phyloP scores from a whole-genome alignment of 192 early-diverging fungal genomes.

The Gryganskiella cystojenkinii region DNA sequence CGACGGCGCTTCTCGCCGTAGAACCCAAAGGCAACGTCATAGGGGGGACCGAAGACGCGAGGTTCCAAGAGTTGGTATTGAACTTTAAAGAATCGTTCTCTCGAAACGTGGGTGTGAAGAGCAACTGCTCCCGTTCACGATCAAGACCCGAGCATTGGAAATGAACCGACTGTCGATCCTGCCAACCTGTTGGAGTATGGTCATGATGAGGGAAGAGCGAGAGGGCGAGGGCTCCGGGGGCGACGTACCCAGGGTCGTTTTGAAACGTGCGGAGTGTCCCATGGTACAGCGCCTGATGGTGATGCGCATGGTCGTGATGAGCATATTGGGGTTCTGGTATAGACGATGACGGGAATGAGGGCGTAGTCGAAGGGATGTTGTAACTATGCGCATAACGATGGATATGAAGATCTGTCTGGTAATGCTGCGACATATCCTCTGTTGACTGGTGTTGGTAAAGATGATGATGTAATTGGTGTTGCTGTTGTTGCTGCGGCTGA shows the following conservation, averaged over 20 bases:
- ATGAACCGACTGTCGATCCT: slow-evolving; percentile 33
- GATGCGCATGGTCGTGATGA: background rate
- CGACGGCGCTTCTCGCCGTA: too few species aligned
- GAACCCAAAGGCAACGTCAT: slow-evolving; percentile 8
- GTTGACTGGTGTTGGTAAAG: slow-evolving; percentile 23
- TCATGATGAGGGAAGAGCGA: slow-evolving; percentile 43
- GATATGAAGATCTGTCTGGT: slow-evolving; percentile 29
- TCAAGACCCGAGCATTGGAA: slow-evolving; percentile 28
- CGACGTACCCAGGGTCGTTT: slow-evolving; percentile 24
- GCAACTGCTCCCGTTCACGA: slow-evolving; percentile 26
- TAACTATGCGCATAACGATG: slow-evolving; percentile 16
- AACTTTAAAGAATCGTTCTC: slow-evolving; percentile 20
- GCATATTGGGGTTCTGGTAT: background rate
- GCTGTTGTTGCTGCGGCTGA: slow-evolving; percentile 2
- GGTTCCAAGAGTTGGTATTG: slow-evolving; percentile 44
- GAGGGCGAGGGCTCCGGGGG: slow-evolving; percentile 26
- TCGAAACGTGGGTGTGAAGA: slow-evolving; percentile 21
- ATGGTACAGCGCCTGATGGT: background rate
- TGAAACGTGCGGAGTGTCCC: background rate
- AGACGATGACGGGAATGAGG: background rate
- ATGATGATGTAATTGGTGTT: slow-evolving; percentile 20
- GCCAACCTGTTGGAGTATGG: slow-evolving; percentile 42
- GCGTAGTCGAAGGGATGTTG: slow-evolving; percentile 1
- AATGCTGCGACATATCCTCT: slow-evolving; percentile 6
- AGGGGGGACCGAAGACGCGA: too few species aligned